Percentiles rank a stretch among this genome's conserved stretches.
These are phyloP conservation scores for Fomitopsis palustris DNA, from an alignment of 1,284 basidiomycete genomes.

Conservation along the genomic window DNA sequence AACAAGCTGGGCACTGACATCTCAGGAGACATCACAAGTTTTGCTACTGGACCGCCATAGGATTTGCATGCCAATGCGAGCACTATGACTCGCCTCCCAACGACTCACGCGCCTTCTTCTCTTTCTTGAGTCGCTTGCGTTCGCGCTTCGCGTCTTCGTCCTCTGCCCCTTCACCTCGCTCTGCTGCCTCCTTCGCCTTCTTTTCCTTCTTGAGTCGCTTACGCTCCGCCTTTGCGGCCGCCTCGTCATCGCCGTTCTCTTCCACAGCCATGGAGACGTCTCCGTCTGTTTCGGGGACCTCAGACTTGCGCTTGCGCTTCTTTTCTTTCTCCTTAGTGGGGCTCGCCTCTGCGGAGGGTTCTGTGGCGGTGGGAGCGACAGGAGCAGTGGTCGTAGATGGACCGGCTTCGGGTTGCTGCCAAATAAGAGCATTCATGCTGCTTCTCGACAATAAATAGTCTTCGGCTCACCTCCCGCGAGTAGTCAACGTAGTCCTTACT, in stretches of 20 bases:
- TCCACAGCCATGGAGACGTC: conserved; percentile 42
- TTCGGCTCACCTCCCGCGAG: conserved; percentile 47
- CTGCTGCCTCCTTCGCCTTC: conserved; percentile 24
- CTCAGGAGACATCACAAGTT: neutral
- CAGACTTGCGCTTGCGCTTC: conserved; percentile 73
- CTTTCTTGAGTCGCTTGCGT: conserved; percentile 32
- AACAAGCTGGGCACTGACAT: neutral
- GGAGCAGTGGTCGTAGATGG: conserved; percentile 30
- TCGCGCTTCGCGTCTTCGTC: conserved; percentile 31
- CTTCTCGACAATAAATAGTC: neutral
- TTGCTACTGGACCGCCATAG: neutral
- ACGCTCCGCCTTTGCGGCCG: conserved; percentile 57
- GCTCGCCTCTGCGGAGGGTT: conserved; percentile 32
- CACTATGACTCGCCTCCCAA: conserved; percentile 30
- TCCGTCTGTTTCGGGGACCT: conserved; percentile 41
- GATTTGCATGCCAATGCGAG: neutral
- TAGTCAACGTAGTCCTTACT: conserved; percentile 94
- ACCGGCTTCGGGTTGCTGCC: conserved; percentile 43
- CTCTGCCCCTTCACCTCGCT: conserved; percentile 32
- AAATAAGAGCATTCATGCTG: neutral
- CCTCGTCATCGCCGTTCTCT: conserved; percentile 45
- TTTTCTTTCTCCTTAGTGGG: conserved; percentile 57
- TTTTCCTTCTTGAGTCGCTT: conserved; percentile 71
- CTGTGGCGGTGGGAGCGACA: conserved; percentile 25
- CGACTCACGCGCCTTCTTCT: conserved; percentile 35